A percentile compares a stretch with the other conserved stretches of the same genome.
Conservation (phyloP, 371 early-diverging fungal species). For the Massospora cicadina region DNA sequence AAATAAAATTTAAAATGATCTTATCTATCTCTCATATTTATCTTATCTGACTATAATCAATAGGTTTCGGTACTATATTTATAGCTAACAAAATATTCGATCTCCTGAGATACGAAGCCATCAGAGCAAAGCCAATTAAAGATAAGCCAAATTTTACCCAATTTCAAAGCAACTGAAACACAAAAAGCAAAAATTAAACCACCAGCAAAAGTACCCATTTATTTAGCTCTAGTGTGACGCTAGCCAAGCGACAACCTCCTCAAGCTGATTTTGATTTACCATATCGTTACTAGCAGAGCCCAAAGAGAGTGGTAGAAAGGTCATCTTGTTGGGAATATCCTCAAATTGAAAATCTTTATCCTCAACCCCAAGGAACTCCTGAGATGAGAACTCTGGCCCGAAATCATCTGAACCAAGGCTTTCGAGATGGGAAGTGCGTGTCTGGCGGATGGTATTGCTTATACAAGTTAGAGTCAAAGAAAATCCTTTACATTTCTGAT, state of each 20-base stretch:
- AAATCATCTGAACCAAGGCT: slow-evolving; percentile 18
- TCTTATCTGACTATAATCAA: no score
- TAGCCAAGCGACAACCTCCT: neutral
- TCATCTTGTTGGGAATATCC: slow-evolving; percentile 44
- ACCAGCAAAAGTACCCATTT: no score
- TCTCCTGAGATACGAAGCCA: no score
- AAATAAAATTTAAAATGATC: no score
- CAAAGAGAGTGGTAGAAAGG: slow-evolving; percentile 10
- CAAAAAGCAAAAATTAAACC: no score
- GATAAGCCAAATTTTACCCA: no score
- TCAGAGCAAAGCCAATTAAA: no score
- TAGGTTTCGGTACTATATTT: no score
- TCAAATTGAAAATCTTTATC: slow-evolving; percentile 60
- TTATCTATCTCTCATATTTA: no score
- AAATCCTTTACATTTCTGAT: slow-evolving; percentile 40
- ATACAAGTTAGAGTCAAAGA: neutral
- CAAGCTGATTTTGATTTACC: neutral
- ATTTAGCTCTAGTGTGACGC: neutral
- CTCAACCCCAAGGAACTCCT: slow-evolving; percentile 59
- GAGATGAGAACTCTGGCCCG: slow-evolving; percentile 16
- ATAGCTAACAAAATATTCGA: no score
- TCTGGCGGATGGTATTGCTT: slow-evolving; percentile 43
- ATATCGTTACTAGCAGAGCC: neutral
- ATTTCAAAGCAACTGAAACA: no score
- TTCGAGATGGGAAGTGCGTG: slow-evolving; percentile 29